Base-by-base conservation (phyloP, 2,329 filamentous ascomycete species). In the Fusarium sp. region DNA sequence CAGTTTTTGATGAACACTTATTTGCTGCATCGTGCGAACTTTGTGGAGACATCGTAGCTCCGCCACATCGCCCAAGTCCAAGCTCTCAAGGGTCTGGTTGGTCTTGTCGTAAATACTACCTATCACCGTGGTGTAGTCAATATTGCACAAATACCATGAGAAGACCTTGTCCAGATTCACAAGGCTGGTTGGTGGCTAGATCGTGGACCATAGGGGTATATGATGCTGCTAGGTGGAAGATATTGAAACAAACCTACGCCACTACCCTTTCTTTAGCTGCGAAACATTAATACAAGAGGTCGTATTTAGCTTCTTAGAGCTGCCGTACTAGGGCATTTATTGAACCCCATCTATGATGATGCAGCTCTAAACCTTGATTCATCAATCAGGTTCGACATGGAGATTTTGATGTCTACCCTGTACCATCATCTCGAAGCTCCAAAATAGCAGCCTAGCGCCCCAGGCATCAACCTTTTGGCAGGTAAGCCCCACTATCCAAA, bases 241-340 rank as follows among this genome's bases (percentile, higher is more conserved):
- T 72, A 69, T 57, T 76, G 73, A 77, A 1, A 75, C 66, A 5
- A 72, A 76, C 20, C 71, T 67, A 41, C 57, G 55, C 75, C 74
- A 77, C 37, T 41, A 49, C 74, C 74, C 76, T 37, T 56, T 54
- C 62, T 69, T 69, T 37, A 66, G 18, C 23, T 6, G 23, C 23
- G 23, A 23, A 23, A 23, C 23, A 12, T 31, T 9, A 34, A 34
- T 12, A 20, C 12, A 5, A 8, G 4, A 5, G 9, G 30, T 15
- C 8, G 15, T 4, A 4, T 20, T 20, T 4, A 16, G 23, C 8
- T n/a, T 37, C 13, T 9, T 38, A 23, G 20, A 20, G 47, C 15
- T 57, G 16, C 41, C 41, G 30, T 31, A 34, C 57, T 59, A 59
- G 4, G 51, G 51, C n/a, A 59, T 2, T 36, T 57, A 38, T 15